phyloP scores from a whole-genome alignment of 2,329 filamentous ascomycete species.

The Microsporum ferrugineum region DNA sequence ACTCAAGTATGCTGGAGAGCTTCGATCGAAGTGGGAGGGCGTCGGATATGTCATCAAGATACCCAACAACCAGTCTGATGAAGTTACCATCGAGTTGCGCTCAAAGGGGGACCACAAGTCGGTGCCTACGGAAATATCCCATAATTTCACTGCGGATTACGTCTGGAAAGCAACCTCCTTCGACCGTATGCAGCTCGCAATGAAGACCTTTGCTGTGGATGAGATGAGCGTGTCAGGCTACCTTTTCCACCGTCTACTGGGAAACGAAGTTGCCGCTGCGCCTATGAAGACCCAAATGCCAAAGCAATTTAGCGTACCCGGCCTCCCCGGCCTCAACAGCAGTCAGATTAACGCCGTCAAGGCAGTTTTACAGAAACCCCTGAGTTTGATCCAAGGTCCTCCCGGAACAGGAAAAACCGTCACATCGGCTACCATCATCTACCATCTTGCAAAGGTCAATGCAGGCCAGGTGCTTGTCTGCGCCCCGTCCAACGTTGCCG shows the following conservation, averaged over 20 bases:
- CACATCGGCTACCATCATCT: slow-evolving; percentile 96
- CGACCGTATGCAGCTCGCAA: slow-evolving; percentile 96
- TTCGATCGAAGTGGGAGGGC: slow-evolving; percentile 87
- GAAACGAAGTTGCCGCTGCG: slow-evolving; percentile 85
- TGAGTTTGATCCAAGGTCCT: slow-evolving; percentile 92
- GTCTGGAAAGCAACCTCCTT: slow-evolving; percentile 99
- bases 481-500: slow-evolving; percentile 93
- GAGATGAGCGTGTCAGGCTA: slow-evolving; percentile 98
- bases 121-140: slow-evolving; percentile 88
- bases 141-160: slow-evolving; percentile 97
- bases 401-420: slow-evolving; percentile 98
- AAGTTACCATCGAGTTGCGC: slow-evolving; percentile 88
- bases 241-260: slow-evolving; percentile 93
- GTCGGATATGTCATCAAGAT: slow-evolving; percentile 99
- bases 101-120: slow-evolving; percentile 93
- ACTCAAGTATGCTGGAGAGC: slow-evolving; percentile 86
- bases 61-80: slow-evolving; percentile 96
- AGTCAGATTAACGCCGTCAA: slow-evolving; percentile 96
- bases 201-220: slow-evolving; percentile 97
- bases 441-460: slow-evolving; percentile 90
- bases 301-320: slow-evolving; percentile 92
- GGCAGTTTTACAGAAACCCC: slow-evolving; percentile 80
- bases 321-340: slow-evolving; percentile 84
- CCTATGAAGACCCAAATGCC: slow-evolving; percentile 93
- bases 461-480: slow-evolving; percentile 92